Conservation (phyloP, 495 filamentous ascomycete species). For the Penicillium turbatum region DNA sequence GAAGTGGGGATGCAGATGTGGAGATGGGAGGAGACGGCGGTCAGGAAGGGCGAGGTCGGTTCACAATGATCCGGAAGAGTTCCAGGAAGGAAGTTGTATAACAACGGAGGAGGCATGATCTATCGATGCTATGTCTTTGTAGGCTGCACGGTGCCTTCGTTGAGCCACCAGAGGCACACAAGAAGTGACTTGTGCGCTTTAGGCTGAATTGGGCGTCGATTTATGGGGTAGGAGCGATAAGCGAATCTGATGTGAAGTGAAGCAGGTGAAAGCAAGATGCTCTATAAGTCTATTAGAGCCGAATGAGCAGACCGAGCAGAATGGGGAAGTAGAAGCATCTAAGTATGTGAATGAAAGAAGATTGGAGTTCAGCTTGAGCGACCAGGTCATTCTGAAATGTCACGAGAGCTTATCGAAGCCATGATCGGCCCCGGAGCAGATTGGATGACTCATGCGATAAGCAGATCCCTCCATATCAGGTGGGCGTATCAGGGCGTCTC, state of each 20-base stretch:
- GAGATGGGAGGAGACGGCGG: constrained; percentile 54
- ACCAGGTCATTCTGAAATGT: constrained; percentile 7
- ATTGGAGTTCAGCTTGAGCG: background rate
- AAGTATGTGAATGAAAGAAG: background rate
- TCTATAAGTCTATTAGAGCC: background rate
- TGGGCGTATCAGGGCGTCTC: constrained; percentile 1
- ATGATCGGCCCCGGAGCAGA: constrained; percentile 7
- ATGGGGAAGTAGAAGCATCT: background rate
- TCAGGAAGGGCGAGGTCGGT: constrained; percentile 56
- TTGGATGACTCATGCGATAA: constrained; percentile 10
- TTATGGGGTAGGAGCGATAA: constrained; percentile 5
- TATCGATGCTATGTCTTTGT: background rate
- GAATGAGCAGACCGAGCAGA: background rate
- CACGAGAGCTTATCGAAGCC: constrained; percentile 10
- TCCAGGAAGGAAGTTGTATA: constrained; percentile 24
- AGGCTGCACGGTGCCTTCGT: background rate
- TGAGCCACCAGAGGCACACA: background rate
- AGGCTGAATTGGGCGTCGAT: background rate
- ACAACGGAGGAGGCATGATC: constrained; percentile 30
- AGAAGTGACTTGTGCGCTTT: background rate
- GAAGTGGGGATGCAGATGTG: constrained; percentile 64
- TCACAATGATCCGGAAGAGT: constrained; percentile 59
- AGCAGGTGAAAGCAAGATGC: background rate
- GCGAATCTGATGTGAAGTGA: background rate
- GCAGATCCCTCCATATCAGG: background rate